These are phyloP conservation scores for Sporisorium graminicola DNA, from an alignment of 1,284 basidiomycete species.

Conservation along the genomic window DNA sequence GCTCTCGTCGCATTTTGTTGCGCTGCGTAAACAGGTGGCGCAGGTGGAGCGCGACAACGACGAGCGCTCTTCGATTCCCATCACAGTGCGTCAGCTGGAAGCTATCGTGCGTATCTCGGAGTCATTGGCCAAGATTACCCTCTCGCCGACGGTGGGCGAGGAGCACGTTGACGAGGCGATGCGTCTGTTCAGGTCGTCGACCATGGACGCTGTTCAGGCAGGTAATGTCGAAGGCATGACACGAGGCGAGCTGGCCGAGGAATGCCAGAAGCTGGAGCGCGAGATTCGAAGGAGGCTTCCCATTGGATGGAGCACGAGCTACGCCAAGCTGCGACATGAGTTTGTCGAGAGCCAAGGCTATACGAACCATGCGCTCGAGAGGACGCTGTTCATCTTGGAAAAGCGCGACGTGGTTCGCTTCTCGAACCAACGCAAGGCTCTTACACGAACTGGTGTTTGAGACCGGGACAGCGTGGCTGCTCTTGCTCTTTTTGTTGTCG, in stretches of 20 bases:
- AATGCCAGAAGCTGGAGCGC: constrained; percentile 91
- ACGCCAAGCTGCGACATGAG: constrained; percentile 91
- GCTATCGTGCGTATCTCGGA: constrained; percentile 99
- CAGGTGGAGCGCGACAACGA: constrained; percentile 97
- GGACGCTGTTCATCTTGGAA: constrained; percentile 91
- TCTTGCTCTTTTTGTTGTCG: not conserved
- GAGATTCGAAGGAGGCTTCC: constrained; percentile 89
- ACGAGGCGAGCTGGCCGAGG: constrained; percentile 90
- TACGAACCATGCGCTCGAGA: constrained; percentile 83
- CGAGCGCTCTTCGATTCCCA: constrained; percentile 96
- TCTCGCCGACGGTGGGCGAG: constrained; percentile 85
- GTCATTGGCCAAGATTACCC: constrained; percentile 91
- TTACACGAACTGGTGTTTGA: constrained; percentile 68
- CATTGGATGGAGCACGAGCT: constrained; percentile 96
- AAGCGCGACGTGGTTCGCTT: constrained; percentile 94
- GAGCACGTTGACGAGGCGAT: constrained; percentile 99
- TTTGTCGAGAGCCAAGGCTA: constrained; percentile 90
- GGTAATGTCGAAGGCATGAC: constrained; percentile 92
- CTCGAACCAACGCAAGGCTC: constrained; percentile 72
- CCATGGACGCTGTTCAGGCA: constrained; percentile 98
- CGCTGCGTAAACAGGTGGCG: constrained; percentile 91
- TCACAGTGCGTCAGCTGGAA: constrained; percentile 98
- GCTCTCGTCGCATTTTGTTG: constrained; percentile 96
- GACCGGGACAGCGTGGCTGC: not conserved
- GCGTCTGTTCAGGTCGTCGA: constrained; percentile 96